Base-by-base conservation (phyloP, 345 rosid genomes). In the Lagerstroemia speciosa region DNA sequence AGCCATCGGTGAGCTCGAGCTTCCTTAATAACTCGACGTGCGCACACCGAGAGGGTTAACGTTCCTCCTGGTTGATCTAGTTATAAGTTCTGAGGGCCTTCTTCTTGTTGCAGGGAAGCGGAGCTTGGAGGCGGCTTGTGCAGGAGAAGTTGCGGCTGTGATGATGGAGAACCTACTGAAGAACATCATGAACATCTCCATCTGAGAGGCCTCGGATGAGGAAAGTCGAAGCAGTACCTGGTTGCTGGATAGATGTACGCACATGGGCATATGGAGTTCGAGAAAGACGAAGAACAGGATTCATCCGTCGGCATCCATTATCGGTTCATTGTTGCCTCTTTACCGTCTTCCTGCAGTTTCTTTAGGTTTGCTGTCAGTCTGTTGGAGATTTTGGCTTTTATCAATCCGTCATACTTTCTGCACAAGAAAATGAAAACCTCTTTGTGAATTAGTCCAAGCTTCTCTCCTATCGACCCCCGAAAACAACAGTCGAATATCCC, bases 121-220 rank as follows among this genome's bases (percentile, higher is more conserved):
- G 82, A 73, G 61, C 61, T 55, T 55, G 43, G 69, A 72, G 45
- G 33, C 71, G 29, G 34, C 31, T 19, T 83, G 84, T 36, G 65
- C 83, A 0, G 66, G 50, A 33, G 76, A 79, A 64, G 75, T 81
- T 6, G 80, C 82, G 15, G 48, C 85, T 46, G 17, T 73, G 81
- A 81, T 83, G 87, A 75, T 83, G 90, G 90, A 85, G 55, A 80
- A 74, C 73, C 72, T 83, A 71, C 74, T 70, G 68, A 52, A 69
- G 45, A 73, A 78, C 72, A 50, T 85, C 78, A 34, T 83, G 71
- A 74, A 79, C 64, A 79, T 83, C 62, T 79, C 81, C 0, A 69
- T 85, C 64, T 85, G 67, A 43, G 65, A n/a, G n/a, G n/a, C n/a
- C n/a, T n/a, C n/a, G n/a, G n/a, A n/a, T n/a, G 3, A 45, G 16